Conservation (phyloP, 495 filamentous ascomycete species). For the Terfezia claveryi region DNA sequence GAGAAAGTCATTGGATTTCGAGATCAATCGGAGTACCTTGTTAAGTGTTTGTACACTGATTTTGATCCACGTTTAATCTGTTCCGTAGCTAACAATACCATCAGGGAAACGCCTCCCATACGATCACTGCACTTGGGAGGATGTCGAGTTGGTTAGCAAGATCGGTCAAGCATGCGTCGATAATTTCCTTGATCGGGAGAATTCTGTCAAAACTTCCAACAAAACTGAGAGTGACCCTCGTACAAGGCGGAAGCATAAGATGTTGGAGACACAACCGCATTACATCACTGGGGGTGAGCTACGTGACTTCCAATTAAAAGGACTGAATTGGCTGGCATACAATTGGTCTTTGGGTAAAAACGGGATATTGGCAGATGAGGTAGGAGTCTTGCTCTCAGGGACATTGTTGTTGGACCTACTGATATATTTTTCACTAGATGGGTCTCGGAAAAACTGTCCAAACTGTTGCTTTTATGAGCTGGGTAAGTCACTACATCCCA, state of each 20-base stretch:
- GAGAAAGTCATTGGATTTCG: constrained; percentile 74
- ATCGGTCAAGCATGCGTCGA: constrained; percentile 75
- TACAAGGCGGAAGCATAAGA: constrained; percentile 47
- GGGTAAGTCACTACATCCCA: constrained; percentile 20
- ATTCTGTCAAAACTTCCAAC: constrained; percentile 54
- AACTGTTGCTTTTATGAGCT: constrained; percentile 90
- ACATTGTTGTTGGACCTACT: not conserved
- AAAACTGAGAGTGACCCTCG: constrained; percentile 45
- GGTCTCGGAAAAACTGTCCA: constrained; percentile 96
- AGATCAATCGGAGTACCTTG: constrained; percentile 53
- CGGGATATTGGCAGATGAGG: constrained; percentile 84
- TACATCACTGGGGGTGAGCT: constrained; percentile 75
- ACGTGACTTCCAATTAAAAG: constrained; percentile 82
- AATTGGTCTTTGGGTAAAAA: constrained; percentile 86
- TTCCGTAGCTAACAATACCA: constrained; percentile 8
- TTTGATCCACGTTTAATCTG: constrained; percentile 3
- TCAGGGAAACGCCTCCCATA: constrained; percentile 59
- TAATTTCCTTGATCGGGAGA: constrained; percentile 61
- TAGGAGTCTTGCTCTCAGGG: not conserved
- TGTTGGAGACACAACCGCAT: constrained; percentile 52
- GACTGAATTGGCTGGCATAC: constrained; percentile 80
- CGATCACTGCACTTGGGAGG: constrained; percentile 86
- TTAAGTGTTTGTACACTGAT: constrained; percentile 56
- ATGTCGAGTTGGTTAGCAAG: constrained; percentile 45
- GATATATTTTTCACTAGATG: constrained; percentile 30